These are phyloP conservation scores for Trichoderma arundinaceum DNA, from an alignment of 2,329 filamentous ascomycete genomes.

Conservation along the genomic window DNA sequence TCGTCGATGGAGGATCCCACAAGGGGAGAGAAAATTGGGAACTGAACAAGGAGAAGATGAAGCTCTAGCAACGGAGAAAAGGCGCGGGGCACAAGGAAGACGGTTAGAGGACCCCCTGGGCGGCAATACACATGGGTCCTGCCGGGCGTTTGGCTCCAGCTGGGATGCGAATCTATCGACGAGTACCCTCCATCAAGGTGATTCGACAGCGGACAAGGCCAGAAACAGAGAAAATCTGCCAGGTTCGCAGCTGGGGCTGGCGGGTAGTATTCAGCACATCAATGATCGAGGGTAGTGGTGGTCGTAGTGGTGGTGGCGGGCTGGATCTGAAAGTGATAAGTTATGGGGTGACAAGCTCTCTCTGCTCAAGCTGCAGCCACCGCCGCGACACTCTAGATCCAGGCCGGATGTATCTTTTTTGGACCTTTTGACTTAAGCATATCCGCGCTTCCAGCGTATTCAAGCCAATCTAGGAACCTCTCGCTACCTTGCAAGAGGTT, in stretches of 20 bases:
- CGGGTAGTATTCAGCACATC: slow-evolving; percentile 16
- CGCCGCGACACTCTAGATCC: slow-evolving; percentile 20
- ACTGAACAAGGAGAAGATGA: slow-evolving; percentile 29
- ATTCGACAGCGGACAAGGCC: slow-evolving; percentile 1
- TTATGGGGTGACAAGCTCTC: slow-evolving; percentile 17
- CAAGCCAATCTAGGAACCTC: slow-evolving; percentile 7
- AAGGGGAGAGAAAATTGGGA: slow-evolving; percentile 26
- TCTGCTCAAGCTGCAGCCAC: slow-evolving; percentile 24
- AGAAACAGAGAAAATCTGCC: slow-evolving; percentile 10
- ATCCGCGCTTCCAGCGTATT: not conserved
- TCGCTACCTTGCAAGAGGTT: not conserved
- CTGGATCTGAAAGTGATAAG: slow-evolving; percentile 30
- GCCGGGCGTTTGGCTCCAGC: slow-evolving; percentile 28
- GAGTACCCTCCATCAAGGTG: slow-evolving; percentile 16
- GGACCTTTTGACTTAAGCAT: slow-evolving; percentile 8
- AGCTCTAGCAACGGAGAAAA: slow-evolving; percentile 28
- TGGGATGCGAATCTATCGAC: slow-evolving; percentile 30
- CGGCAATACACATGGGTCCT: slow-evolving; percentile 29
- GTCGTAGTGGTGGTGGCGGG: slow-evolving; percentile 19
- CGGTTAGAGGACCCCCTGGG: slow-evolving; percentile 32
- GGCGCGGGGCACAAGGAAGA: slow-evolving; percentile 32
- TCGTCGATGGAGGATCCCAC: slow-evolving; percentile 27
- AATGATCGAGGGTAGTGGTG: slow-evolving; percentile 14
- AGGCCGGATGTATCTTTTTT: slow-evolving; percentile 23
- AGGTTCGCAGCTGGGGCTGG: slow-evolving; percentile 12